Evolutionary conservation across 306 rosid species (phyloP).

Genomic region (Quercus gilva): DNA sequence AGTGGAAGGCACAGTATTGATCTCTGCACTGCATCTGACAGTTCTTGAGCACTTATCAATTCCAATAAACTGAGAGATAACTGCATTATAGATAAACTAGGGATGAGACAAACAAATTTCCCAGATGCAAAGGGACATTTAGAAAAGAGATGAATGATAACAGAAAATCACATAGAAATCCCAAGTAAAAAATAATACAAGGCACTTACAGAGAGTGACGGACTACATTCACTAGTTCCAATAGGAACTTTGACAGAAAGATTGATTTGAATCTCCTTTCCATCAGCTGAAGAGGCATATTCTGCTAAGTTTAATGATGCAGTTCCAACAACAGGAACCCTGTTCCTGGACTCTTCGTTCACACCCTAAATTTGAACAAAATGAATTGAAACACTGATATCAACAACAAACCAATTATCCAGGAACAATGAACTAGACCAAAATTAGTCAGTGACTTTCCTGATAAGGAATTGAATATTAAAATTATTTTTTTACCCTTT

Average conservation of each 20-base stretch:
- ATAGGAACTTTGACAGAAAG: conserved; percentile 53
- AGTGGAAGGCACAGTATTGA: conserved; percentile 53
- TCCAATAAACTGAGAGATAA: conserved; percentile 83
- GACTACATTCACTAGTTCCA: conserved; percentile 44
- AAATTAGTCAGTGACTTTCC: too few species aligned
- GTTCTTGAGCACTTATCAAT: conserved; percentile 64
- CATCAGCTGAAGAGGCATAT: conserved; percentile 57
- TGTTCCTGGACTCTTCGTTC: conserved; percentile 49
- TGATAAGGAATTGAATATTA: too few species aligned
- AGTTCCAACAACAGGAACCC: conserved; percentile 66
- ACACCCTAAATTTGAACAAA: not conserved
- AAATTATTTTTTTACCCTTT: too few species aligned
- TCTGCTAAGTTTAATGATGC: conserved; percentile 85
- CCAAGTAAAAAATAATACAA: not conserved
- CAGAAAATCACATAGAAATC: not conserved
- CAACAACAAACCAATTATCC: not conserved
- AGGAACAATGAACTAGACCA: too few species aligned
- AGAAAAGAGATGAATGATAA: not conserved
- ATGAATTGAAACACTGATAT: not conserved
- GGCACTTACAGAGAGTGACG: conserved; percentile 64
- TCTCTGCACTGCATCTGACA: conserved; percentile 52
- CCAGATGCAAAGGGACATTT: not conserved
- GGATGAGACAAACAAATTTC: not conserved
- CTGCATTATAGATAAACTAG: conserved; percentile 26
- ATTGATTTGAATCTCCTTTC: conserved; percentile 62